phyloP scores from a whole-genome alignment of 306 rosid species.

The Carpinus fangiana region DNA sequence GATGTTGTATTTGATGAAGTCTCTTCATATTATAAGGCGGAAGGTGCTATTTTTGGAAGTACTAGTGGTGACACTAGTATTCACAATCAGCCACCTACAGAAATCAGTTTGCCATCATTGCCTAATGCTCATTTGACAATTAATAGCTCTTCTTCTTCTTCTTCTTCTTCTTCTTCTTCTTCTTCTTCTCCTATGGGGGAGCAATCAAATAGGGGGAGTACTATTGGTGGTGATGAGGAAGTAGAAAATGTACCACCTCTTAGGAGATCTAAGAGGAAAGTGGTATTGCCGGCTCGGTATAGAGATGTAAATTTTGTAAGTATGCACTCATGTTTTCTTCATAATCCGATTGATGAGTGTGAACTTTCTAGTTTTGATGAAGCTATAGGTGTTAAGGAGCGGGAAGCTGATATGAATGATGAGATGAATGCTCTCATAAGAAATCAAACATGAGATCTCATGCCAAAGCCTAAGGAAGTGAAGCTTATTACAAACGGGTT shows the following conservation, averaged over 20 bases:
- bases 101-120: neutral
- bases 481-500: too few relatives aligned
- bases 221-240: neutral
- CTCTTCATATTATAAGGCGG: neutral
- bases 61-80: neutral
- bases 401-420: neutral
- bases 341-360: neutral
- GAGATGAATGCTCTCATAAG: neutral
- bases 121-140: neutral
- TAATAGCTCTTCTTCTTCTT: neutral
- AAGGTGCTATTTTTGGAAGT: neutral
- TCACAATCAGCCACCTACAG: neutral
- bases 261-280: neutral
- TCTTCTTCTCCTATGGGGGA: neutral
- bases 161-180: neutral
- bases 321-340: neutral
- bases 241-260: neutral
- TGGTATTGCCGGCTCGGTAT: neutral
- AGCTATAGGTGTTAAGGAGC: neutral
- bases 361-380: neutral
- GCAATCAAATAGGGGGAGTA: neutral
- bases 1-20: neutral
- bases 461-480: neutral
- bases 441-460: too few relatives aligned
- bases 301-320: neutral